These are phyloP conservation scores for Samsoniella hepiali DNA, from an alignment of 2,329 filamentous ascomycete species.

Conservation along the genomic window DNA sequence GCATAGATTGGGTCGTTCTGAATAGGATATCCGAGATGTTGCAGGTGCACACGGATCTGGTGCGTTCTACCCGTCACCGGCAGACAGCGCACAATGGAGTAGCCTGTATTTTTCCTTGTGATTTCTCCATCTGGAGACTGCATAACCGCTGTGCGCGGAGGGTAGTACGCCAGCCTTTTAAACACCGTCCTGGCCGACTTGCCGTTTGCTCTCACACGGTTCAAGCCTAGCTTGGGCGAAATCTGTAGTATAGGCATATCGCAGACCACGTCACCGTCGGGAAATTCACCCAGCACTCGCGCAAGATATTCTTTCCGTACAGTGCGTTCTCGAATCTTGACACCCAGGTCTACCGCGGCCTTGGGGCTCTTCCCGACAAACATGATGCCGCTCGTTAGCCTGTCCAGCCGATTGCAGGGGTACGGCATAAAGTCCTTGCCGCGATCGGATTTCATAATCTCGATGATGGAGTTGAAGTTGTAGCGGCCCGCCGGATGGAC, in stretches of 20 bases:
- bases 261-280: conserved; percentile 85
- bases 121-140: conserved; percentile 27
- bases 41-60: conserved; percentile 90
- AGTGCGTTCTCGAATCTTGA: conserved; percentile 73
- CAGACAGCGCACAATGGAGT: conserved; percentile 91
- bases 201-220: conserved; percentile 88
- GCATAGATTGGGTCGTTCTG: conserved; percentile 97
- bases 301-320: conserved; percentile 96
- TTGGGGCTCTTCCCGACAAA: conserved; percentile 86
- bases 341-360: conserved; percentile 72
- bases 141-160: conserved; percentile 40
- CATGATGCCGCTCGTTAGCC: conserved; percentile 95
- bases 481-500: conserved; percentile 95
- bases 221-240: conserved; percentile 90
- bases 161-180: conserved; percentile 88
- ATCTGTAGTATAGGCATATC: conserved; percentile 92
- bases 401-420: conserved; percentile 89
- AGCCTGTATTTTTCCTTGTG: conserved; percentile 64
- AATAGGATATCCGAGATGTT: conserved; percentile 92
- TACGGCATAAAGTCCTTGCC: conserved; percentile 53
- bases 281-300: conserved; percentile 85
- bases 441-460: conserved; percentile 83
- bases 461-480: conserved; percentile 89
- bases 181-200: conserved; percentile 91
- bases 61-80: conserved; percentile 93